Base-by-base conservation (phyloP, 2,329 filamentous ascomycete genomes). In the Fusarium incarnatum region DNA sequence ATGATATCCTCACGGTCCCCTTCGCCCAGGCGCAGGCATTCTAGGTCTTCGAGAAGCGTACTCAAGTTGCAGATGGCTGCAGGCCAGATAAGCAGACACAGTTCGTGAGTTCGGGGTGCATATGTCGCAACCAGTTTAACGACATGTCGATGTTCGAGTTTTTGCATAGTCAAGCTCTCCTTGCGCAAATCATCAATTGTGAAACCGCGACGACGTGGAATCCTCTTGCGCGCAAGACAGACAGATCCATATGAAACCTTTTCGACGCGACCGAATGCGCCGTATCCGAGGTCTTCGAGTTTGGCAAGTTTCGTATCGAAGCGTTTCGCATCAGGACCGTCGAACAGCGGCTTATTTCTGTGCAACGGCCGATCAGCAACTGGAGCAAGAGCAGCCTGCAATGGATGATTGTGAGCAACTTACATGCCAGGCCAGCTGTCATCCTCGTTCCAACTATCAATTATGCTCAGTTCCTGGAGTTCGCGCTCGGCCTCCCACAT, bases 121-220 rank as follows among this genome's bases (percentile, higher is more conserved):
- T 86, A 86, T 3, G 83, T 82, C 3, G 83, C 83, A 20, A 85
- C 80, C 23, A 85, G 73, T 70, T 80, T 83, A 59, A 85, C 79
- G 48, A 86, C 82, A 70, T 85, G 84, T 47, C 81, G 80, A 66
- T 86, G 84, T 42, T 81, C 79, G 11, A 86, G 77, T 61, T 80
- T 80, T 61, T 83, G 81, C 83, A 85, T 85, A 7, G 82, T 82
- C 62, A 83, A 75, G 28, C 82, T 82, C 73, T 86, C 83, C 62
- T 82, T 79, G 46, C 82, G 79, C 48, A 85, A 73, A 50, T 79
- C 76, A 12, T 84, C 79, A 16, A 85, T 78, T 7, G 78, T 79
- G 41, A 79, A 75, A 20, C 77, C 77, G 20, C 81, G 79, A 8
- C 77, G 72, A 15, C 77, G 78, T 30, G 73, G 64, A 58, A 84